Evolutionary conservation across 352 stramenopile species (phyloP), one percentile per base, ranked within the genome.

Genomic region (Globisporangium uncinulatum): DNA sequence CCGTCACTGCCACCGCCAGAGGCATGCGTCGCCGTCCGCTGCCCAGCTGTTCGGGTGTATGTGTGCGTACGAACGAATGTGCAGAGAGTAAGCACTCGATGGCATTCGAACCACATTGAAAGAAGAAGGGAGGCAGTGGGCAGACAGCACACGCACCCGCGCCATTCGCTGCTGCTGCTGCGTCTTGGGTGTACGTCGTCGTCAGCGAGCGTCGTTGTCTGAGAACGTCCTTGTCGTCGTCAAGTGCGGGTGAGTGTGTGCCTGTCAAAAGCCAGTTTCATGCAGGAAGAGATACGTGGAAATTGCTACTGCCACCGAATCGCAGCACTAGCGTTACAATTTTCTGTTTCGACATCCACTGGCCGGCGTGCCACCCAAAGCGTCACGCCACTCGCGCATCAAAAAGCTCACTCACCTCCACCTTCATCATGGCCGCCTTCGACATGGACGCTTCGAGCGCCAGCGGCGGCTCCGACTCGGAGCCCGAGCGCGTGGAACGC

Each of bases 401-500:
- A 44, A 15, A 15, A 19, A 47, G 17, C 42, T 14, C 19, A 10
- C n/a, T 29, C n/a, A 37, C 15, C 24, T 53, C 24, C 57, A 56
- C 10, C 39, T 57, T 17, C 24, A 11, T 24, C 11, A 32, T 65
- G 54, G 70, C 68, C 55, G 57, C 60, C 29, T 73, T 66, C 32
- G 63, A 81, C 60, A 63, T 36, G n/a, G 36, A 73, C 58, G 66
- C 78, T 48, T 73, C 70, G 56, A 77, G 69, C 62, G 72, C 54
- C 60, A 65, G 64, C 51, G 66, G 64, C 51, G 66, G 71, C 54
- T 74, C 66, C 62, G 74, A 79, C 61, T 86, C 77, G 61, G 81
- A 90, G 66, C 44, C 61, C 3, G 79, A 90, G 58, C 71, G 82
- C 56, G 68, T 86, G 32, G 76, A 89, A 54, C 49, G 64, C 51